Evolutionary conservation across 2,329 filamentous ascomycete genomes (phyloP).

Genomic region (Neofusicoccum sp.): DNA sequence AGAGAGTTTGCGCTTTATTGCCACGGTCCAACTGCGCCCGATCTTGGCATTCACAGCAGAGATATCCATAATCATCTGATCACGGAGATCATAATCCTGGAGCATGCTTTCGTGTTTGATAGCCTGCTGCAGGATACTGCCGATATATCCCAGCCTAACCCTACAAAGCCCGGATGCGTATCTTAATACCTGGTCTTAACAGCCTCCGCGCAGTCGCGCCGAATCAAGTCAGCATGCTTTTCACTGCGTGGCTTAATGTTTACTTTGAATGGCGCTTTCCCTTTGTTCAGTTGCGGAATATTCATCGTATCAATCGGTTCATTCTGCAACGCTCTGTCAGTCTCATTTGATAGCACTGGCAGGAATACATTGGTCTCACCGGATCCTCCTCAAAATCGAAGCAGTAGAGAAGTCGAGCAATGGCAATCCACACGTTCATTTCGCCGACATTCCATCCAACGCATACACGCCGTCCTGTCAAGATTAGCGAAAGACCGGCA

Average conservation of each 20-base stretch:
- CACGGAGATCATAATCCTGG: too few species aligned
- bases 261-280: background rate
- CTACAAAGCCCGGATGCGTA: too few species aligned
- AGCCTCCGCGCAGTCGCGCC: background rate
- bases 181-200: background rate
- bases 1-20: background rate
- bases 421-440: slow-evolving; percentile 26
- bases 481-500: background rate
- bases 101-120: too few species aligned
- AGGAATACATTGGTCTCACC: background rate
- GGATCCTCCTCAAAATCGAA: slow-evolving; percentile 23
- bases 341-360: background rate
- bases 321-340: background rate
- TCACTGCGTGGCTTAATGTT: background rate
- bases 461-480: slow-evolving; percentile 21
- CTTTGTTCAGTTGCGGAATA: slow-evolving; percentile 16
- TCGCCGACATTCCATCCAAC: slow-evolving; percentile 25
- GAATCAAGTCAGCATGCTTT: background rate
- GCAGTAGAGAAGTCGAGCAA: slow-evolving; percentile 25
- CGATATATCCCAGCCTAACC: too few species aligned
- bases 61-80: background rate
- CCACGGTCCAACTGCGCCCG: background rate
- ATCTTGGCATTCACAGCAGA: background rate
- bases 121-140: too few species aligned
- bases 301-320: slow-evolving; percentile 24